Evolutionary conservation across 768 basidiomycete species (phyloP).

Genomic region (Boletales sp.): DNA sequence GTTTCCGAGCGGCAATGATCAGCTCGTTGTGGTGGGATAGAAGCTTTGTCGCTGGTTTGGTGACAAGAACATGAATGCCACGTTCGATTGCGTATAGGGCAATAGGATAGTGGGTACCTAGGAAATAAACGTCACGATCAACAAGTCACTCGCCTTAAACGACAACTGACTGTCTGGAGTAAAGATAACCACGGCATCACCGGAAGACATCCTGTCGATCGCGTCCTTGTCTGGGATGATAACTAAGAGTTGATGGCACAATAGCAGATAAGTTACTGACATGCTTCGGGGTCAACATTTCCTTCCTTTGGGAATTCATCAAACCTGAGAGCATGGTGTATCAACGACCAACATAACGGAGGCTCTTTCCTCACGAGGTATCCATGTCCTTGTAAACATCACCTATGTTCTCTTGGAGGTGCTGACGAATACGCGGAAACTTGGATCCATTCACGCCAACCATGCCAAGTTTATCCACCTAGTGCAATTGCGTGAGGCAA

Average conservation of each 20-base stretch:
- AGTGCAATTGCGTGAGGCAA: constrained; percentile 8
- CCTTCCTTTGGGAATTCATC: constrained; percentile 74
- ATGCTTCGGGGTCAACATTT: constrained; percentile 72
- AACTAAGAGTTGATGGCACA: constrained; percentile 2
- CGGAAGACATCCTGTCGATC: constrained; percentile 71
- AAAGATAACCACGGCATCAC: constrained; percentile 90
- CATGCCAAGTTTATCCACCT: constrained; percentile 78
- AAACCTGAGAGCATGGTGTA: constrained; percentile 45
- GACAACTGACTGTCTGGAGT: constrained; percentile 76
- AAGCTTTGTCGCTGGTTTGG: constrained; percentile 88
- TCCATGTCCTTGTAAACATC: constrained; percentile 87
- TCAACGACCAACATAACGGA: not conserved
- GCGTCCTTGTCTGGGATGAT: constrained; percentile 68
- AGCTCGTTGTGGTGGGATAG: constrained; percentile 80
- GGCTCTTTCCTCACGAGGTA: constrained; percentile 50
- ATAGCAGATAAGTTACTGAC: constrained; percentile 43
- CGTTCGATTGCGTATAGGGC: constrained; percentile 82
- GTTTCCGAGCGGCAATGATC: constrained; percentile 69
- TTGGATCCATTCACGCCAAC: constrained; percentile 87
- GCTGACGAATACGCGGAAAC: constrained; percentile 80
- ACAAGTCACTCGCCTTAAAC: not conserved
- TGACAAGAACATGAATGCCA: constrained; percentile 85
- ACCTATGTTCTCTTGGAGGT: constrained; percentile 79
- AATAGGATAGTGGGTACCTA: constrained; percentile 83
- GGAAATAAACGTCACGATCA: not conserved